Conservation (phyloP, 345 rosid species). For the Murraya paniculata region DNA sequence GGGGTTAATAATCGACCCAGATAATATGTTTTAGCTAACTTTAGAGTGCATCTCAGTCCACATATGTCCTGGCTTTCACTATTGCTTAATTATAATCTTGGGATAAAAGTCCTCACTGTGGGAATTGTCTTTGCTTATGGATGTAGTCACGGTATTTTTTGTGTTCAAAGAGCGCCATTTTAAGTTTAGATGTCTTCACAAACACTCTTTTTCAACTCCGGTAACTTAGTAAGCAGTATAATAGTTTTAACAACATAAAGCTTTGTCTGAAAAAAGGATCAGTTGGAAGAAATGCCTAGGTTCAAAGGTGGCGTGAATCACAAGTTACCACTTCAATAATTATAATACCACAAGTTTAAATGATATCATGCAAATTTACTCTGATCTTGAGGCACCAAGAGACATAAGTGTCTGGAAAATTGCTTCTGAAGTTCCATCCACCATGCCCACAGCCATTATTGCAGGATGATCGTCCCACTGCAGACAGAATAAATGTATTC, state of each 20-base stretch:
- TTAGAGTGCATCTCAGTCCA: background rate
- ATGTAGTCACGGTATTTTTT: background rate
- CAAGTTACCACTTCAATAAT: slow-evolving; percentile 2
- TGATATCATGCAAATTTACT: slow-evolving; percentile 41
- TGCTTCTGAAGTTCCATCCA: slow-evolving; percentile 89
- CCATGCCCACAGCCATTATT: slow-evolving; percentile 95
- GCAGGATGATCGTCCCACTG: slow-evolving; percentile 99
- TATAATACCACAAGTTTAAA: background rate
- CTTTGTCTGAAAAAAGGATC: background rate
- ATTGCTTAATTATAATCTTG: background rate
- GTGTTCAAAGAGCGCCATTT: background rate
- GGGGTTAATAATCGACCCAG: background rate
- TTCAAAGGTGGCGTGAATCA: background rate
- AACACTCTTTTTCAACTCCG: background rate
- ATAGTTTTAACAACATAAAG: background rate
- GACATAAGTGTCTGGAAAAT: slow-evolving; percentile 91
- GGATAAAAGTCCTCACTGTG: background rate
- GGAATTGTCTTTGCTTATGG: background rate
- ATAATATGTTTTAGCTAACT: background rate
- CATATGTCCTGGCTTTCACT: background rate
- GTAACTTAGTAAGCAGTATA: background rate
- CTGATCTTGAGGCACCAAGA: slow-evolving; percentile 94
- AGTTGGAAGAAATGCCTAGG: background rate
- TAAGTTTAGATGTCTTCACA: background rate
- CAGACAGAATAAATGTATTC: slow-evolving; percentile 9